Conservation (phyloP, 257 asterid genomes). For the Solanum arcanum region DNA sequence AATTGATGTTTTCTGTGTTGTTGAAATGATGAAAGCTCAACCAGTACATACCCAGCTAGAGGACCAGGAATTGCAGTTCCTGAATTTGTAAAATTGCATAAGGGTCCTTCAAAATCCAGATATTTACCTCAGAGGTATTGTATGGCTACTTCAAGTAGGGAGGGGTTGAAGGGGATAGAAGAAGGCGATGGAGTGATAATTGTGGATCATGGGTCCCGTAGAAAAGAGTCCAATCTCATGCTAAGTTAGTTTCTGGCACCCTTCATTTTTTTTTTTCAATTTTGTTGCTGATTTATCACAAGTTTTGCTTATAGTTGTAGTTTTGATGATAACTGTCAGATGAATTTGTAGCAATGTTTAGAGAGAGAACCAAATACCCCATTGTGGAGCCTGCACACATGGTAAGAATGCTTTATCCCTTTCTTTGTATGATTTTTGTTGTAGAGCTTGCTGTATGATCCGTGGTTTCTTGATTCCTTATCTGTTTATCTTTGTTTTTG, state of each 20-base stretch:
- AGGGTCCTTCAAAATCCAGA: conserved; percentile 20
- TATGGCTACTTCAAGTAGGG: conserved; percentile 54
- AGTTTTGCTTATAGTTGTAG: not conserved
- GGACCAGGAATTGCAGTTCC: conserved; percentile 21
- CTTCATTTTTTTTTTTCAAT: not conserved
- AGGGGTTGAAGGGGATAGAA: conserved; percentile 28
- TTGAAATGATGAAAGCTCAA: conserved; percentile 15
- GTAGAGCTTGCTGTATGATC: not conserved
- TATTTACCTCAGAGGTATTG: conserved; percentile 36
- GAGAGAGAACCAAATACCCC: conserved; percentile 57
- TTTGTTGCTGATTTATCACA: not conserved
- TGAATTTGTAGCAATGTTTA: conserved; percentile 79
- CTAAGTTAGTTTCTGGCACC: conserved; percentile 42
- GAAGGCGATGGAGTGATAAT: conserved; percentile 72
- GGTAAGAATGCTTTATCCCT: conserved; percentile 27
- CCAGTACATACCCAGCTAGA: conserved; percentile 24
- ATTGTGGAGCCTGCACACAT: conserved; percentile 98
- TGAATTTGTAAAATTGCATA: conserved; percentile 32
- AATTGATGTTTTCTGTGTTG: not conserved
- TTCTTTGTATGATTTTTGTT: not conserved
- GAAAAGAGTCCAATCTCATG: conserved; percentile 82
- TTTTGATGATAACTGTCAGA: conserved; percentile 27
- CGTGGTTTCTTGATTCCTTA: not conserved
- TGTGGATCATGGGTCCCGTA: conserved; percentile 97
- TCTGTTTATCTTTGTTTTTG: not conserved